Conservation (phyloP, 495 filamentous ascomycete genomes). For the Elasticomyces elasticus region DNA sequence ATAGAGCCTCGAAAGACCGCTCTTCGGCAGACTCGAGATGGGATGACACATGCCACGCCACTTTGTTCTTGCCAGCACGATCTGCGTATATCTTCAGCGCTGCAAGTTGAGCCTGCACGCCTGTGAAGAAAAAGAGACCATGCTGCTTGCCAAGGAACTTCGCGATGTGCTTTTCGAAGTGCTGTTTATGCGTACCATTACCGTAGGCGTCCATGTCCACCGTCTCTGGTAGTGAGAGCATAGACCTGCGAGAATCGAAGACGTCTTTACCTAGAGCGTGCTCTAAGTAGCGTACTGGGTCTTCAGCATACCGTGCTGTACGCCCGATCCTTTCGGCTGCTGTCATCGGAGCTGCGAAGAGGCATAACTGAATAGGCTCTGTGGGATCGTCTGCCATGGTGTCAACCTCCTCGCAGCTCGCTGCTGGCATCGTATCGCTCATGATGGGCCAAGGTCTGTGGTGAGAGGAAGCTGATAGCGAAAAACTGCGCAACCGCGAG, state of each 20-base stretch:
- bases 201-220: slow-evolving; percentile 16
- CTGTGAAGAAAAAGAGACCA: slow-evolving; percentile 17
- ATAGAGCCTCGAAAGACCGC: slow-evolving; percentile 1
- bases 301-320: slow-evolving; percentile 7
- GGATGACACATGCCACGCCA: slow-evolving; percentile 15
- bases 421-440: not conserved
- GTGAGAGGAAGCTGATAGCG: too few relatives aligned
- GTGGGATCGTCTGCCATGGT: not conserved
- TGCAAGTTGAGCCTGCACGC: slow-evolving; percentile 16
- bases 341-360: not conserved
- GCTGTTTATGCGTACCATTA: slow-evolving; percentile 11
- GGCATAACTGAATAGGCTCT: not conserved
- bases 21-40: slow-evolving; percentile 15
- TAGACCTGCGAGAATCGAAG: slow-evolving; percentile 3
- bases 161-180: slow-evolving; percentile 17
- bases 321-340: not conserved
- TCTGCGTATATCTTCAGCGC: slow-evolving; percentile 15
- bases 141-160: slow-evolving; percentile 12
- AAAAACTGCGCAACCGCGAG: too few relatives aligned
- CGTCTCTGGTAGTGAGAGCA: slow-evolving; percentile 7
- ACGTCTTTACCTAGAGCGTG: slow-evolving; percentile 1
- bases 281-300: slow-evolving; percentile 7
- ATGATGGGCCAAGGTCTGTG: not conserved
- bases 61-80: not conserved
- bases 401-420: not conserved